These are phyloP conservation scores for Candida freyschussii DNA, from an alignment of 1,139 yeast genomes.

Conservation along the genomic window DNA sequence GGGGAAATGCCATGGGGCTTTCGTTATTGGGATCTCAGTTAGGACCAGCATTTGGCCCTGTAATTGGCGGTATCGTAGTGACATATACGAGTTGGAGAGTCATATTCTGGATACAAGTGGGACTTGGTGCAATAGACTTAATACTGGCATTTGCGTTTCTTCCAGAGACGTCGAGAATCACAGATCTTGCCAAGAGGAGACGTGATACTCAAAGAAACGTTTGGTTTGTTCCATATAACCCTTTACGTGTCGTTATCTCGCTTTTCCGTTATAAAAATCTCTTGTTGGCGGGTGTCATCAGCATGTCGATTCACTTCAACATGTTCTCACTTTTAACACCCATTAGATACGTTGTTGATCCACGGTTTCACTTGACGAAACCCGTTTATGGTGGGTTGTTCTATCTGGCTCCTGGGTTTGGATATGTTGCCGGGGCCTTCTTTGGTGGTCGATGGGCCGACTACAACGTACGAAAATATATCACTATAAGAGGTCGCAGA, in stretches of 20 bases:
- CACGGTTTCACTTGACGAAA: slow-evolving; percentile 40
- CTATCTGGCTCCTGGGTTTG: slow-evolving; percentile 50
- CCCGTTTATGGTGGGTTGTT: slow-evolving; percentile 48
- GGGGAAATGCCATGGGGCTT: slow-evolving; percentile 46
- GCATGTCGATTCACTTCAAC: slow-evolving; percentile 38
- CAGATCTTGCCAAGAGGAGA: slow-evolving; percentile 23
- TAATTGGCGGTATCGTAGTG: slow-evolving; percentile 41
- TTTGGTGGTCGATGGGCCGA: slow-evolving; percentile 51
- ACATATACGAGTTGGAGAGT: slow-evolving; percentile 50
- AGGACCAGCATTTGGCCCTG: slow-evolving; percentile 47
- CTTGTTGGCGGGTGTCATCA: slow-evolving; percentile 40
- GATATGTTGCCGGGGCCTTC: slow-evolving; percentile 43
- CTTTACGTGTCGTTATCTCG: slow-evolving; percentile 35
- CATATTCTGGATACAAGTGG: slow-evolving; percentile 44
- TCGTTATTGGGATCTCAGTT: slow-evolving; percentile 41
- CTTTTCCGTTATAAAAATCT: slow-evolving; percentile 37
- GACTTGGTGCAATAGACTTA: slow-evolving; percentile 32
- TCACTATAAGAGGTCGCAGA: slow-evolving; percentile 37
- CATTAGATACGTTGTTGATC: slow-evolving; percentile 48
- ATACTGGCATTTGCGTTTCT: slow-evolving; percentile 31
- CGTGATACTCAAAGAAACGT: slow-evolving; percentile 32
- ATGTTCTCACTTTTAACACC: slow-evolving; percentile 53
- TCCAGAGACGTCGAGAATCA: slow-evolving; percentile 39
- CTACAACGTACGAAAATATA: slow-evolving; percentile 38
- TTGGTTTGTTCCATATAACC: slow-evolving; percentile 37